Conservation (phyloP, 2,329 filamentous ascomycete species). For the Rhexocercosporidium sp. region DNA sequence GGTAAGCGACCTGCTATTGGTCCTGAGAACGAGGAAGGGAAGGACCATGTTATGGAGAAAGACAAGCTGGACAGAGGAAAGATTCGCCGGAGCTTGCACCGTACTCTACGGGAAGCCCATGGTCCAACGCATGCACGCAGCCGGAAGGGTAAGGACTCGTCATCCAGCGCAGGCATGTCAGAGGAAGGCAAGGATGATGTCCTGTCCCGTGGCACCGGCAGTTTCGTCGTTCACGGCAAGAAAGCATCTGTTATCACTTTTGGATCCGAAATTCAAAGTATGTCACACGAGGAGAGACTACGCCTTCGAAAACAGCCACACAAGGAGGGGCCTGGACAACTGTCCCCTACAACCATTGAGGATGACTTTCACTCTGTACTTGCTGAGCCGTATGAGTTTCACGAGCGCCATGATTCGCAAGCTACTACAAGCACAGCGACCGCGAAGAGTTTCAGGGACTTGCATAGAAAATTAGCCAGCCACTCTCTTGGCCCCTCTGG, state of each 20-base stretch:
- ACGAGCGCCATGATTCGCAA: conserved; percentile 61
- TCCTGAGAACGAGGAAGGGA: conserved; percentile 44
- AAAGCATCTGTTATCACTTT: conserved; percentile 98
- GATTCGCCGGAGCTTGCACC: conserved; percentile 84
- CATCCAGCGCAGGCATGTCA: conserved; percentile 58
- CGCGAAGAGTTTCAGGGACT: conserved; percentile 66
- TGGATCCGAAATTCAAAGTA: conserved; percentile 83
- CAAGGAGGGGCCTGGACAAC: conserved; percentile 44
- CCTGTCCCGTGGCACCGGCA: conserved; percentile 79
- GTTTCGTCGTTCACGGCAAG: conserved; percentile 96
- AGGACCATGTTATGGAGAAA: conserved; percentile 37
- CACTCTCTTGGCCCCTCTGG: conserved; percentile 49
- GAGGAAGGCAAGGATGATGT: conserved; percentile 63
- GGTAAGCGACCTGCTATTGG: conserved; percentile 43
- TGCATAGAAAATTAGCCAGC: conserved; percentile 64
- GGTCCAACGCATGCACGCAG: conserved; percentile 71
- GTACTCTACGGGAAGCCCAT: conserved; percentile 82
- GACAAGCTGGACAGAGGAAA: conserved; percentile 48
- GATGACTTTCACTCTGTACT: conserved; percentile 61
- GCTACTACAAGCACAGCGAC: conserved; percentile 72
- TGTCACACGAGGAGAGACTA: conserved; percentile 75
- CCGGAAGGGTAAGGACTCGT: conserved; percentile 77
- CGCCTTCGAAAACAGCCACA: conserved; percentile 63
- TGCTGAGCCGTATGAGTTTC: conserved; percentile 48
- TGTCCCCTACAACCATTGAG: conserved; percentile 32